phyloP scores from a whole-genome alignment of 495 filamentous ascomycete genomes.

The Thermothielavioides terrestris region DNA sequence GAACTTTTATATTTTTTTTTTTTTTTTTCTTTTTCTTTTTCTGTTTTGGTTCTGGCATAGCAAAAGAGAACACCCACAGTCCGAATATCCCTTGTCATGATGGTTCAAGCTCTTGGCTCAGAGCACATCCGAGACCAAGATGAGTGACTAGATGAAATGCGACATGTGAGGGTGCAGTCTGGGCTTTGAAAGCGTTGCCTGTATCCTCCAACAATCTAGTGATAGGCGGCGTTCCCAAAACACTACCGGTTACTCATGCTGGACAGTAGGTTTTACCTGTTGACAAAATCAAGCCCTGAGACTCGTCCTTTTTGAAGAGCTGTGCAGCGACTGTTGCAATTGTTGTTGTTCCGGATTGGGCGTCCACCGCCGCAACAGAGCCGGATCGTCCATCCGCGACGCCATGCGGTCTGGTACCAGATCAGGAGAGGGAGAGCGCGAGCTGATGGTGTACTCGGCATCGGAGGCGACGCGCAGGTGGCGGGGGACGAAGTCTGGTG shows the following conservation, averaged over 20 bases:
- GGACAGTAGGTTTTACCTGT: no score
- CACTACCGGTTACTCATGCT: no score
- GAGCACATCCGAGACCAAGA: no score
- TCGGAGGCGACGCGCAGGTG: constrained; percentile 34
- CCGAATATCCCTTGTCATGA: no score
- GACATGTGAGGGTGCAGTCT: no score
- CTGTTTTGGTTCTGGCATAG: neutral
- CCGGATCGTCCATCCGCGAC: constrained; percentile 50
- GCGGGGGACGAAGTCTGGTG: constrained; percentile 27
- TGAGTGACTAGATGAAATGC: no score
- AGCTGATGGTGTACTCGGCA: constrained; percentile 39
- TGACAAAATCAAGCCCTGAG: neutral
- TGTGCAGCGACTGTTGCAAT: neutral
- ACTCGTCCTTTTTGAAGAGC: neutral
- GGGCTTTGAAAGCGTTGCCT: no score
- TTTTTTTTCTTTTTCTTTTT: neutral
- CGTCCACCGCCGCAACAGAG: constrained; percentile 34
- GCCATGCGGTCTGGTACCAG: constrained; percentile 62
- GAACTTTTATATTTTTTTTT: neutral
- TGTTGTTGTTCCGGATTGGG: constrained; percentile 34
- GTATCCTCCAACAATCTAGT: no score
- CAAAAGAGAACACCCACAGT: no score
- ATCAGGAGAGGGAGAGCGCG: constrained; percentile 39
- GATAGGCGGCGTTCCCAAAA: no score
- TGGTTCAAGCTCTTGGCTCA: no score